These are phyloP conservation scores for Phoenix dactylifera DNA, from an alignment of 176 grass and related monocot genomes.

Conservation along the genomic window DNA sequence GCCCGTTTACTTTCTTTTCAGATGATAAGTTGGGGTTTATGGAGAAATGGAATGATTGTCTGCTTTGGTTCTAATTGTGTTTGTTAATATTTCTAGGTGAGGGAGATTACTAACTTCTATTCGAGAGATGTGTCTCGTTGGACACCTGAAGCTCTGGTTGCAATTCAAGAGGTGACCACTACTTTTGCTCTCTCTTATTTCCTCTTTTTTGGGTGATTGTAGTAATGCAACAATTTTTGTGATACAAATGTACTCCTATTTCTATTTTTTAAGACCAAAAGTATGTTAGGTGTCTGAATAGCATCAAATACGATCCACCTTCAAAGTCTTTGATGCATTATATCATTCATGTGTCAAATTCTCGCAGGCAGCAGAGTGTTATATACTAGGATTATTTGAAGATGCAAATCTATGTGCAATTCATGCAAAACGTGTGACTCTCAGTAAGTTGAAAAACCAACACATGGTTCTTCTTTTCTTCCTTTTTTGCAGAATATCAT, in stretches of 20 bases:
- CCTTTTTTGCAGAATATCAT: no score
- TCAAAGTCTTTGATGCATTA: no score
- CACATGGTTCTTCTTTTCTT: slow-evolving; percentile 1
- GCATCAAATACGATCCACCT: no score
- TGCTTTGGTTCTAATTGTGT: slow-evolving; percentile 11
- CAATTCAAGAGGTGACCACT: slow-evolving; percentile 32
- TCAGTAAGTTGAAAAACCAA: slow-evolving; percentile 42
- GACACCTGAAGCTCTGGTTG: slow-evolving; percentile 31
- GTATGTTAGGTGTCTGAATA: no score
- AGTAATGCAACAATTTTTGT: neutral
- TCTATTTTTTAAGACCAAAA: no score
- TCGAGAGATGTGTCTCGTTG: slow-evolving; percentile 23
- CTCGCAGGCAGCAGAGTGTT: slow-evolving; percentile 48
- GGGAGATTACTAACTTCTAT: slow-evolving; percentile 32
- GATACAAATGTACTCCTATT: no score
- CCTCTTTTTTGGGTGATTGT: neutral
- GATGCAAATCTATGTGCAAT: slow-evolving; percentile 44
- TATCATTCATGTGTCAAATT: no score
- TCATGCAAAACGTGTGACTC: slow-evolving; percentile 49
- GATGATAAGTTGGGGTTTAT: no score
- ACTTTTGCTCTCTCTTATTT: neutral
- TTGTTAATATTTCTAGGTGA: slow-evolving; percentile 37
- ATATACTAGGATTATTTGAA: slow-evolving; percentile 42
- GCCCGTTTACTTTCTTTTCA: no score
- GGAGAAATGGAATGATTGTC: neutral